Base-by-base conservation (phyloP, 2,329 filamentous ascomycete genomes). In the Cercospora sp. region DNA sequence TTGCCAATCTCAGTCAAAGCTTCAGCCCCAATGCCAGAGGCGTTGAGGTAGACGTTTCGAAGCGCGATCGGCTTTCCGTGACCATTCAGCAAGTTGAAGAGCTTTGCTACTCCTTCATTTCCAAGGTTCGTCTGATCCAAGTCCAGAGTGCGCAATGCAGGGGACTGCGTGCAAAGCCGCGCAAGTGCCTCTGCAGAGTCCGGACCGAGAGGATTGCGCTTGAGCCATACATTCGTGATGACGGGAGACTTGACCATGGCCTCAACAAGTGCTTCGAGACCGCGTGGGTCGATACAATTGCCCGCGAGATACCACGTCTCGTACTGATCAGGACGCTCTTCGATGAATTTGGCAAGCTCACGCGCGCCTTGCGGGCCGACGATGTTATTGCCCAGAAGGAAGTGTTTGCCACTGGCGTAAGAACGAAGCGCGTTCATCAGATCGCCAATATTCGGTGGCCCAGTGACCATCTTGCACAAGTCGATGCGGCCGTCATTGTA, bases 301-400 rank as follows among this genome's bases (percentile, higher is more conserved):
- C 85, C 85, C 4, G 84, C 84, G 34, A 87, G 79, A 71, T 86
- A 86, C 85, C 84, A 87, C 34, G 85, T 86, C 64, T 85, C 80
- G 74, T 86, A 85, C 5, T 81, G 79, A 37, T 81, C 74, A 3
- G 85, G 84, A 58, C 80, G 77, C 21, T 83, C 80, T 12, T 78
- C 69, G 58, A 85, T 77, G 73, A 86, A 87, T 8, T 77, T 73
- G 32, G 82, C 79, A 65, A 85, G 83, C 45, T 80, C 81, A 45
- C 77, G 75, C 2, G 83, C 84, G 13, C 85, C 85, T 34, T 79
- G 76, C 0, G 82, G 82, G 4, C 85, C 84, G 69, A 86, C 84
- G 71, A 85, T 84, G 65, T 86, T 87, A 74, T 87, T 86, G 8
- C 85, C 85, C 43, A 86, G 77, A 58, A 87, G 76, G 72, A 87